Evolutionary conservation across 495 filamentous ascomycete genomes (phyloP).

Genomic region (Penicillium dipodomyicola): DNA sequence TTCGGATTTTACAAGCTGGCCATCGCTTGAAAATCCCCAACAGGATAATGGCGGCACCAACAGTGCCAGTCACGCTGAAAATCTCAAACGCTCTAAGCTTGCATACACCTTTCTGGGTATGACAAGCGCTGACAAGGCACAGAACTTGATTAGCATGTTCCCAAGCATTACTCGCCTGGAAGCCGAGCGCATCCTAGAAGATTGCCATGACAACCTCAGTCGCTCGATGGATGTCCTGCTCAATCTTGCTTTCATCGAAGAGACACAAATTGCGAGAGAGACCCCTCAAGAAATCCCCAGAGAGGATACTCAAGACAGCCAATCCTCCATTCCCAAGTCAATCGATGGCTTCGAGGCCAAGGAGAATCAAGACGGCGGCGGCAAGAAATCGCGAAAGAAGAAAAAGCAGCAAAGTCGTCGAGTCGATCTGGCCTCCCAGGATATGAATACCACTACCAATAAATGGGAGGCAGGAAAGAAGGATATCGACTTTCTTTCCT

Average conservation of each 20-base stretch:
- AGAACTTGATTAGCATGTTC: conserved; percentile 65
- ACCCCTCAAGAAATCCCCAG: background rate
- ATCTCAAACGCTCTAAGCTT: conserved; percentile 11
- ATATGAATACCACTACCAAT: conserved; percentile 28
- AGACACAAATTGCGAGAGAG: conserved; percentile 32
- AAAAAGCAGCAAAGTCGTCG: conserved; percentile 18
- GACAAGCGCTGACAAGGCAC: conserved; percentile 55
- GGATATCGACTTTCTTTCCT: conserved; percentile 60
- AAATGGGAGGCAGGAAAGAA: conserved; percentile 56
- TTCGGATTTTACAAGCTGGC: conserved; percentile 1
- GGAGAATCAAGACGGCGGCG: conserved; percentile 29
- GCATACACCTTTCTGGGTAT: conserved; percentile 48
- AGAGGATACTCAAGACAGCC: conserved; percentile 31
- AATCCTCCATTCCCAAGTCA: conserved; percentile 57
- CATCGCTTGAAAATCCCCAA: conserved; percentile 1
- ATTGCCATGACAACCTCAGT: conserved; percentile 59
- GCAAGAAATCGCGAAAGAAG: conserved; percentile 43
- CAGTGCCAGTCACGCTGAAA: background rate
- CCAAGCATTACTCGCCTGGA: conserved; percentile 60
- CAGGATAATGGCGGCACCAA: background rate
- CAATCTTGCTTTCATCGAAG: conserved; percentile 68
- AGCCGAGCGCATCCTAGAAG: conserved; percentile 62
- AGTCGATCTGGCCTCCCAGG: conserved; percentile 10
- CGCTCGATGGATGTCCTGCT: conserved; percentile 78
- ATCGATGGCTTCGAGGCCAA: conserved; percentile 72